A percentile compares a stretch with the other conserved stretches of the same genome.
phyloP scores from a whole-genome alignment of 2,329 filamentous ascomycete species.

The Aspergillus ustus region DNA sequence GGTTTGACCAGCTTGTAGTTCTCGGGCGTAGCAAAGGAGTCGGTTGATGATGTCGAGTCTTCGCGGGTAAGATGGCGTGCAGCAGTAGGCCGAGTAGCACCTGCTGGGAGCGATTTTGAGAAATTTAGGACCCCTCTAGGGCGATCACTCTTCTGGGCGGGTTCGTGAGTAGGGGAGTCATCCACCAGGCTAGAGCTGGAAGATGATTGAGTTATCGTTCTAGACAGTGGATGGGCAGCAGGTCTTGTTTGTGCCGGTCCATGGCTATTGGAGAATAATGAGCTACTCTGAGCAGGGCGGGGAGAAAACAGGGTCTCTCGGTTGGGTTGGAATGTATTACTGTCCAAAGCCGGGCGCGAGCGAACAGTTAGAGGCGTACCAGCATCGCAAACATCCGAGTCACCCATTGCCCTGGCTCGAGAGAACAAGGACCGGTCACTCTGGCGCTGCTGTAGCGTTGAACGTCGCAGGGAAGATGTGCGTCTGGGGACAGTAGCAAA shows the following conservation, averaged over 20 bases:
- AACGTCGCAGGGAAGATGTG: conserved; percentile 79
- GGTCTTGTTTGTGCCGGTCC: conserved; percentile 48
- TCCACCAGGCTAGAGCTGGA: conserved; percentile 78
- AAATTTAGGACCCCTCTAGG: conserved; percentile 63
- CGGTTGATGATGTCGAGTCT: conserved; percentile 53
- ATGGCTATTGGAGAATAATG: conserved; percentile 42
- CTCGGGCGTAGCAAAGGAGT: conserved; percentile 73
- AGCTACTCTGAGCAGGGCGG: conserved; percentile 59
- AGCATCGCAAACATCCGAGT: conserved; percentile 61
- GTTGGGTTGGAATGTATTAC: conserved; percentile 66
- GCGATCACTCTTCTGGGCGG: conserved; percentile 58
- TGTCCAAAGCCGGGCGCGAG: conserved; percentile 78
- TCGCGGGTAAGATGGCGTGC: conserved; percentile 52
- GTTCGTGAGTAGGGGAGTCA: conserved; percentile 70
- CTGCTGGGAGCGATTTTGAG: conserved; percentile 76
- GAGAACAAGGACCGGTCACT: conserved; percentile 66
- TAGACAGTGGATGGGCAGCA: conserved; percentile 77
- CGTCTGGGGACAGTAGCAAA: conserved; percentile 66
- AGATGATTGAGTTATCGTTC: conserved; percentile 84
- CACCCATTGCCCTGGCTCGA: conserved; percentile 38
- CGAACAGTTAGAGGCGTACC: conserved; percentile 61
- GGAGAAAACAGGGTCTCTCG: conserved; percentile 70
- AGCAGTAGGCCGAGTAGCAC: conserved; percentile 58
- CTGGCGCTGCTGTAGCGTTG: conserved; percentile 83
- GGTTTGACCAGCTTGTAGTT: conserved; percentile 78